A percentile compares a stretch with the other conserved stretches of the same genome.
phyloP scores from a whole-genome alignment of 176 grass and related monocot species.

The Lolium rigidum region DNA sequence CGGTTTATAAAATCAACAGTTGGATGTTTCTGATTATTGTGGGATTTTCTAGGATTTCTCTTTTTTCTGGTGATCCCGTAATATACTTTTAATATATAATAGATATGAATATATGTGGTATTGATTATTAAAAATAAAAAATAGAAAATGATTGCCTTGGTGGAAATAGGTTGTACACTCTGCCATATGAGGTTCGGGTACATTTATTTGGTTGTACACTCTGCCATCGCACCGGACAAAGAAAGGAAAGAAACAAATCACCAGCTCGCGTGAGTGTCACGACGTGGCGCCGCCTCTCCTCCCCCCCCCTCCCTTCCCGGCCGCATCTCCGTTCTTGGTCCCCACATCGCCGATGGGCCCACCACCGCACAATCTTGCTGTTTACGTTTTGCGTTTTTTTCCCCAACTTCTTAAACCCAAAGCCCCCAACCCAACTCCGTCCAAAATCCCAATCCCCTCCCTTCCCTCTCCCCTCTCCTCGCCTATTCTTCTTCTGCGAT shows the following conservation, averaged over 20 bases:
- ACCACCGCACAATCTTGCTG: constrained; percentile 21
- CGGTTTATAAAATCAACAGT: too few relatives aligned
- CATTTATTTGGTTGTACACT: too few relatives aligned
- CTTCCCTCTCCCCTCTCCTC: not conserved
- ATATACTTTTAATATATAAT: too few relatives aligned
- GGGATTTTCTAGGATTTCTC: too few relatives aligned
- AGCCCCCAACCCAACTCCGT: constrained; percentile 15
- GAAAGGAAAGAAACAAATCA: not conserved
- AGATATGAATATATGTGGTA: too few relatives aligned
- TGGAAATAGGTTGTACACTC: too few relatives aligned
- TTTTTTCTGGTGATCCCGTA: too few relatives aligned
- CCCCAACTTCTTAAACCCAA: constrained; percentile 9
- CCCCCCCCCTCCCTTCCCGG: not conserved
- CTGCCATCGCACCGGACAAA: not conserved
- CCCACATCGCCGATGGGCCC: not conserved
- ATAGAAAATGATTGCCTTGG: too few relatives aligned
- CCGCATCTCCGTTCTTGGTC: not conserved
- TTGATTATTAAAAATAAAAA: too few relatives aligned
- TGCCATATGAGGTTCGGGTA: too few relatives aligned
- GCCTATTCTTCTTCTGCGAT: constrained; percentile 17
- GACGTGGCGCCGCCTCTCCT: not conserved
- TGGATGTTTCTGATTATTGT: too few relatives aligned
- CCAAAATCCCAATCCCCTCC: constrained; percentile 27
- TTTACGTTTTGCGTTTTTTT: constrained; percentile 5
- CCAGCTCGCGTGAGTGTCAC: not conserved